Evolutionary conservation across 805 yeast species (phyloP).

Genomic region (Wickerhamomyces tratensis): DNA sequence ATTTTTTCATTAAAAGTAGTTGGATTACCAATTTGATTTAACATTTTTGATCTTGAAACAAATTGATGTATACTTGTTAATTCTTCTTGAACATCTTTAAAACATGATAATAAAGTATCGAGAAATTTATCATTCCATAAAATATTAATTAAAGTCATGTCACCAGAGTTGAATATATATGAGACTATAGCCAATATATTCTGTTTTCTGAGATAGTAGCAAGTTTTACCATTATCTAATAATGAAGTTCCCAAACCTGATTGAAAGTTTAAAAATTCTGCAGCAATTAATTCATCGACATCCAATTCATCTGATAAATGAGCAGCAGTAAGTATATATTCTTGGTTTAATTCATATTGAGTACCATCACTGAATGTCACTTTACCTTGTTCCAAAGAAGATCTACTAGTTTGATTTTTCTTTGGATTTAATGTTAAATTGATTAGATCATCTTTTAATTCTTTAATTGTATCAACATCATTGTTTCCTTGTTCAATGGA

Average conservation of each 20-base stretch:
- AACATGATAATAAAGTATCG: slow-evolving; percentile 39
- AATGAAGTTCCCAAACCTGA: slow-evolving; percentile 34
- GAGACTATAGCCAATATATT: slow-evolving; percentile 61
- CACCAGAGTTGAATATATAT: slow-evolving; percentile 22
- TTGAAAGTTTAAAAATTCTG: slow-evolving; percentile 54
- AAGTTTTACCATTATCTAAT: slow-evolving; percentile 54
- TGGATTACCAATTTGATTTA: slow-evolving; percentile 35
- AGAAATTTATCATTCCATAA: slow-evolving; percentile 21
- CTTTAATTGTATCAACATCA: slow-evolving; percentile 15
- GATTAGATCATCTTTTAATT: slow-evolving; percentile 36
- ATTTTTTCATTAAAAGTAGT: slow-evolving; percentile 36
- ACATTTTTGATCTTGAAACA: slow-evolving; percentile 40
- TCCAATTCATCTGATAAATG: slow-evolving; percentile 54
- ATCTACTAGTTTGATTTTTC: slow-evolving; percentile 38
- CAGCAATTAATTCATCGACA: slow-evolving; percentile 69
- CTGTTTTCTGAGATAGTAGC: slow-evolving; percentile 60
- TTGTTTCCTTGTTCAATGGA: slow-evolving; percentile 21
- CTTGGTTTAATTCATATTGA: slow-evolving; percentile 50
- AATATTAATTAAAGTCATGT: slow-evolving; percentile 16
- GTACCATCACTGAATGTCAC: slow-evolving; percentile 40
- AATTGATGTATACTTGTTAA: slow-evolving; percentile 43
- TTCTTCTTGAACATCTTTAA: slow-evolving; percentile 47
- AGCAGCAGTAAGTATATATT: slow-evolving; percentile 52
- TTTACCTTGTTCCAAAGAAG: slow-evolving; percentile 33
- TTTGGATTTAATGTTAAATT: slow-evolving; percentile 30